A percentile compares a stretch with the other conserved stretches of the same genome.
Conservation (phyloP, 768 basidiomycete genomes). For the Neoboletus brunneissimus region DNA sequence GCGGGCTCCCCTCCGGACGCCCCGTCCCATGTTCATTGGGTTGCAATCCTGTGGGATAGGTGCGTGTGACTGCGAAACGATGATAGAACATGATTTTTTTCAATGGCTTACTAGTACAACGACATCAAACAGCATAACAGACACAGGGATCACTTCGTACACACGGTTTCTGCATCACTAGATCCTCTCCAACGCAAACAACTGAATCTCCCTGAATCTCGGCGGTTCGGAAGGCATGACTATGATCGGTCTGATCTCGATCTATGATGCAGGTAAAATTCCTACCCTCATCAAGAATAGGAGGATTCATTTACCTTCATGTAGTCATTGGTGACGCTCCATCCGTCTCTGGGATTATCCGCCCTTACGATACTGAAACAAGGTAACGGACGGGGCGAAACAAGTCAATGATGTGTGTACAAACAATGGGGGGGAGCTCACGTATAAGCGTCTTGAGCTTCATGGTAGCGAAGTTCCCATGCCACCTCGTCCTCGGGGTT, state of each 20-base stretch:
- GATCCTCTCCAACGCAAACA: neutral
- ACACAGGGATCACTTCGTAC: neutral
- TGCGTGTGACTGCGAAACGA: neutral
- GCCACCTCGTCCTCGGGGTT: neutral
- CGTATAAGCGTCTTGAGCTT: neutral
- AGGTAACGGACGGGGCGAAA: neutral
- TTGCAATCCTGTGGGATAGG: neutral
- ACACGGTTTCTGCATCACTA: neutral
- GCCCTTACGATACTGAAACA: neutral
- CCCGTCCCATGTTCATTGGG: neutral
- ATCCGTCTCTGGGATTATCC: neutral
- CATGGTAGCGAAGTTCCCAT: neutral
- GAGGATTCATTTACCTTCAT: neutral
- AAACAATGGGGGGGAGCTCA: no score
- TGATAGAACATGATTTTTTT: neutral
- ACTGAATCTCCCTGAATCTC: neutral
- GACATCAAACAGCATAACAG: neutral
- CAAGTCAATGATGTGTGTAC: neutral
- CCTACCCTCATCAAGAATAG: neutral
- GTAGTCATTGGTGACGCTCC: neutral
- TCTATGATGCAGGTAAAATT: neutral
- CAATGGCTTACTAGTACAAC: no score
- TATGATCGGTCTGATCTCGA: neutral
- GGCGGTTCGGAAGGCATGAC: rapidly evolving
- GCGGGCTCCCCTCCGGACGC: neutral